Evolutionary conservation across 2,329 filamentous ascomycete genomes (phyloP), one percentile per base, ranked within the genome.

Genomic region (Venturia effusa): DNA sequence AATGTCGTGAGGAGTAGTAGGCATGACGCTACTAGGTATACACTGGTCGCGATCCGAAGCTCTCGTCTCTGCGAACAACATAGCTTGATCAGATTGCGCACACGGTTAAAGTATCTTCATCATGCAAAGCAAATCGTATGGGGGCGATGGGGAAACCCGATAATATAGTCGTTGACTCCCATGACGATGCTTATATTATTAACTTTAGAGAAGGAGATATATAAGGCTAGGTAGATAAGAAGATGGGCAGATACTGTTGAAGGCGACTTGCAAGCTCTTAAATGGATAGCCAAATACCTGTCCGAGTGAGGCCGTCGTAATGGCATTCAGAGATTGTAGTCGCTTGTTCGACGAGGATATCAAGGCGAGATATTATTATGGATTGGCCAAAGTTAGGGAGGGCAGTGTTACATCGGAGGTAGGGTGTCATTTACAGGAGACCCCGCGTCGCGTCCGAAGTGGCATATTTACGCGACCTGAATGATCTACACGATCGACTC

Each of bases 91-190:
- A 68, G 45, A 64, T 67, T 37, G 63, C 41, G 59, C 19, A 66
- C 8, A 64, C 59, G 17, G n/a, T 48, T 69, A 24, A 61, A 59
- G 43, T 19, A 69, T 19, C 69, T 76, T 24, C 74, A 77, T 64
- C n/a, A n/a, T n/a, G 68, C 71, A 37, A 64, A 72, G 40, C 66
- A 67, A 17, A 71, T 77, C 27, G 66, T 75, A 1, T 77, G 74
- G 74, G 74, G 75, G n/a, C 17, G 74, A 77, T 61, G 74, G 72
- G 1, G n/a, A 76, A 77, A 67, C 71, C 74, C 7, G 74, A 75
- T 63, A 77, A 77, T 55, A 74, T 77, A 68, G 67, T 77, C 68
- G 72, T 76, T 11, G 74, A 75, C 65, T 59, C 66, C 57, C 54
- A 72, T n/a, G 70, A 74, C 24, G 66, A 71, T 45, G 65, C 74